phyloP scores from a whole-genome alignment of 2,329 filamentous ascomycete genomes.

The Arthroderma sp. region DNA sequence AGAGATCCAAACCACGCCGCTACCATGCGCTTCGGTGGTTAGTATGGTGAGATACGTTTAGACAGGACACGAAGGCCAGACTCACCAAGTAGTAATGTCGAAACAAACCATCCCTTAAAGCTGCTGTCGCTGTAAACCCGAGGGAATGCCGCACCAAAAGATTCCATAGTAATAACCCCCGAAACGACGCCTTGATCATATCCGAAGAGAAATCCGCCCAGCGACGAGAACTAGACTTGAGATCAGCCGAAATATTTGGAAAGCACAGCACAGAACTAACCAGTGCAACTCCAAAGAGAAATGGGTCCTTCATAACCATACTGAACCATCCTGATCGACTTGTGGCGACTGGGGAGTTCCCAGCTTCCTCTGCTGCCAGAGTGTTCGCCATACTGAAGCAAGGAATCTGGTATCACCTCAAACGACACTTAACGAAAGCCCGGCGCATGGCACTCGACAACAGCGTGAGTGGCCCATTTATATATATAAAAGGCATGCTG shows the following conservation, averaged over 20 bases:
- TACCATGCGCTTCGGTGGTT: slow-evolving; percentile 6
- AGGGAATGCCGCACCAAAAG: slow-evolving; percentile 29
- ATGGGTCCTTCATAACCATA: slow-evolving; percentile 27
- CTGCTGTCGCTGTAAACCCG: slow-evolving; percentile 31
- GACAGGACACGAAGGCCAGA: neutral
- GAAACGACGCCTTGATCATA: slow-evolving; percentile 40
- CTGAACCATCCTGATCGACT: neutral
- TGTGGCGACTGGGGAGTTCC: no score
- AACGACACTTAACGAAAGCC: no score
- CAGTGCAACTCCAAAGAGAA: slow-evolving; percentile 32
- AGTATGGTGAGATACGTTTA: neutral
- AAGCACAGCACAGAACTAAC: slow-evolving; percentile 16
- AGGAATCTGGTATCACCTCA: no score
- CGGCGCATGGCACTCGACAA: no score
- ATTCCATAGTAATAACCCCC: slow-evolving; percentile 36
- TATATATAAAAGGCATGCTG: no score
- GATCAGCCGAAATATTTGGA: slow-evolving; percentile 14
- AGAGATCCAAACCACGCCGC: slow-evolving; percentile 40
- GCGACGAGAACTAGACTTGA: slow-evolving; percentile 25
- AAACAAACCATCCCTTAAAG: slow-evolving; percentile 43
- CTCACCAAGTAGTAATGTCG: slow-evolving; percentile 33
- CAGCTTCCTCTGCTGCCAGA: no score
- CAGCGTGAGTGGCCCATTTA: no score
- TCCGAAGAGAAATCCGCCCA: slow-evolving; percentile 35
- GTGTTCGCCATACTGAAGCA: no score